Conservation (phyloP, 2,329 filamentous ascomycete genomes). For the Fusarium sp. region DNA sequence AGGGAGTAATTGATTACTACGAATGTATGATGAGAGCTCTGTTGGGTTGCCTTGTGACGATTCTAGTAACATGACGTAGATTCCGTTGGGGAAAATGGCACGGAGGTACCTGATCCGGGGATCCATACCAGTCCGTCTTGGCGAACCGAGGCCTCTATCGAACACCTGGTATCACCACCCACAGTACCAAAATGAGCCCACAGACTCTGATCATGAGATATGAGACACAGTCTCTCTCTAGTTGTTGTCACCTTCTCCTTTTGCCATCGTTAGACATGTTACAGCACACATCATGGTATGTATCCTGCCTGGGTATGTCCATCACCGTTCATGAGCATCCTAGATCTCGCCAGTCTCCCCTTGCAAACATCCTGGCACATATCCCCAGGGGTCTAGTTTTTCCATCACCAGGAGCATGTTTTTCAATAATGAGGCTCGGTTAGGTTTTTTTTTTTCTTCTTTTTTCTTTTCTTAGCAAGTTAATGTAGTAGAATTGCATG, state of each 20-base stretch:
- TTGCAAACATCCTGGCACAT: conserved; percentile 27
- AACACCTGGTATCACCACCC: conserved; percentile 39
- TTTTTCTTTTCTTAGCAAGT: conserved; percentile 19
- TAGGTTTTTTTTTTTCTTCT: background rate
- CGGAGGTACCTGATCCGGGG: conserved; percentile 14
- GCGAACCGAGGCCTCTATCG: conserved; percentile 24
- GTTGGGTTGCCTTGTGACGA: conserved; percentile 46
- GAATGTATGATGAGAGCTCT: conserved; percentile 21
- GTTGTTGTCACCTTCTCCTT: conserved; percentile 13
- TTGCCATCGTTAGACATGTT: background rate
- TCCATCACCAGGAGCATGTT: conserved; percentile 15
- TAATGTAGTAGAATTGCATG: conserved; percentile 51
- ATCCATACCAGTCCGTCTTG: conserved; percentile 31
- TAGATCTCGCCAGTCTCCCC: conserved; percentile 22
- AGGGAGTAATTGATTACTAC: conserved; percentile 28
- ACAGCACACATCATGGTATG: conserved; percentile 18
- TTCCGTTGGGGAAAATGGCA: conserved; percentile 48
- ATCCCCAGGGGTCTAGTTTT: conserved; percentile 25
- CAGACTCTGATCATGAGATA: conserved; percentile 9
- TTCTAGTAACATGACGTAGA: conserved; percentile 50
- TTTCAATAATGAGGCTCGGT: conserved; percentile 4
- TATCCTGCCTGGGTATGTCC: conserved; percentile 1
- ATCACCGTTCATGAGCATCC: conserved; percentile 24
- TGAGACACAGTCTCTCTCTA: background rate
- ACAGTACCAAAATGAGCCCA: conserved; percentile 13